phyloP scores from a whole-genome alignment of 345 rosid species.

The Arabidopsis thaliana region TAIR10.1 NC_003076.8:22962501-22963000 shows the following conservation, averaged over 20 bases:
- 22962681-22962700: slow-evolving; percentile 28
- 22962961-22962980: background rate
- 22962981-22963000: background rate
- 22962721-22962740: background rate
- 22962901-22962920: background rate
- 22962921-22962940: background rate
- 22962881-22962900: background rate
- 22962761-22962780: slow-evolving; percentile 20
- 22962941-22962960: background rate
- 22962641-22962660: background rate
- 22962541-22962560: slow-evolving; percentile 42
- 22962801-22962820: slow-evolving; percentile 23
- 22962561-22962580: slow-evolving; percentile 75
- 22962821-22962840: slow-evolving; percentile 20
- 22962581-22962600: slow-evolving; percentile 33
- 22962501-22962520: slow-evolving; percentile 31
- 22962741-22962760: slow-evolving; percentile 3
- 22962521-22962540: slow-evolving; percentile 17
- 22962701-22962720: slow-evolving; percentile 31
- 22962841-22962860: no score
- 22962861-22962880: background rate
- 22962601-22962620: background rate
- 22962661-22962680: background rate
- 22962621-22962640: background rate
- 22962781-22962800: background rate